Evolutionary conservation across 1,139 yeast species (phyloP).

Genomic region (Petasospora rhodanensis): DNA sequence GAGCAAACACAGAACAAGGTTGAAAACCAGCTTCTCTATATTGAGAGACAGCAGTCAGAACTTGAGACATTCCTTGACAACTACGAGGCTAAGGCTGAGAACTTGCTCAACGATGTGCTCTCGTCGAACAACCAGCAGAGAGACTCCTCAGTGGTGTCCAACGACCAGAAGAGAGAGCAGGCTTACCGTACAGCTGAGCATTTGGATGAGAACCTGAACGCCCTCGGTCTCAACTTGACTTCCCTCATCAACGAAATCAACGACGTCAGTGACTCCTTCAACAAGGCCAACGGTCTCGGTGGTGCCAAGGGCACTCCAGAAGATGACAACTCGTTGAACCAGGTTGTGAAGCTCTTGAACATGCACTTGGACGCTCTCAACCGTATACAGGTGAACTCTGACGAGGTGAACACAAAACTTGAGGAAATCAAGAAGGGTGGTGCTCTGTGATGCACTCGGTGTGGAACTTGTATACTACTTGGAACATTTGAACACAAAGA

Average conservation of each 20-base stretch:
- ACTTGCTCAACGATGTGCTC: conserved; percentile 38
- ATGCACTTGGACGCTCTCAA: conserved; percentile 86
- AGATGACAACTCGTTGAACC: conserved; percentile 42
- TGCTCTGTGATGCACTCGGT: conserved; percentile 12
- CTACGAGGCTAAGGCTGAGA: conserved; percentile 82
- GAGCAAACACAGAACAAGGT: conserved; percentile 82
- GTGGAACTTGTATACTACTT: not conserved
- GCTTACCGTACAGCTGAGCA: conserved; percentile 87
- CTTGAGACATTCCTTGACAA: conserved; percentile 75
- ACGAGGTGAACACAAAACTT: conserved; percentile 63
- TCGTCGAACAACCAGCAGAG: conserved; percentile 30
- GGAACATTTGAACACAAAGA: no score
- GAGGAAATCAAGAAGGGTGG: conserved; percentile 22
- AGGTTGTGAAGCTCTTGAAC: conserved; percentile 78
- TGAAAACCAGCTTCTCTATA: conserved; percentile 81
- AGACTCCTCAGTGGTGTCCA: conserved; percentile 24
- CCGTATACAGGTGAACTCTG: conserved; percentile 77
- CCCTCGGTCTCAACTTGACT: conserved; percentile 68
- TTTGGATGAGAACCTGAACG: conserved; percentile 76
- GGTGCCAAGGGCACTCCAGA: conserved; percentile 26
- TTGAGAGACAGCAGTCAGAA: conserved; percentile 91
- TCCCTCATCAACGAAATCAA: conserved; percentile 83
- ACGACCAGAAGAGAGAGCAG: conserved; percentile 83
- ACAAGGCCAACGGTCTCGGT: conserved; percentile 41
- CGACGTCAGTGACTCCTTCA: conserved; percentile 77